These are phyloP conservation scores for Boletus insuetus DNA, from an alignment of 768 basidiomycete species.

Conservation along the genomic window DNA sequence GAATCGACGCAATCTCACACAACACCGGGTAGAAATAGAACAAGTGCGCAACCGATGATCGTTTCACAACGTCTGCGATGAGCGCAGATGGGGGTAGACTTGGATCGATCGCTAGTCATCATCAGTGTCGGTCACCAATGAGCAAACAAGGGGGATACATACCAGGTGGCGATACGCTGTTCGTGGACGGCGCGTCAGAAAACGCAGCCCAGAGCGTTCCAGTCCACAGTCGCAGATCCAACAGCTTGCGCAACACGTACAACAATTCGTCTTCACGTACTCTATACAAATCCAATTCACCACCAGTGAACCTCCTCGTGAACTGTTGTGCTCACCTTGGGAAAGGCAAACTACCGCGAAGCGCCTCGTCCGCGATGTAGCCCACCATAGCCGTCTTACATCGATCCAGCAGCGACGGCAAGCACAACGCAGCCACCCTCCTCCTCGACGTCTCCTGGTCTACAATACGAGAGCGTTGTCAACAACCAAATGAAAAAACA, in stretches of 20 bases:
- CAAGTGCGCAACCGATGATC: slow-evolving; percentile 77
- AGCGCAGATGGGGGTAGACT: slow-evolving; percentile 49
- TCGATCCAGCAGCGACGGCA: slow-evolving; percentile 75
- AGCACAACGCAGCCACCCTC: slow-evolving; percentile 68
- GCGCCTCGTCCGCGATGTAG: slow-evolving; percentile 80
- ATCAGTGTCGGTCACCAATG: not conserved
- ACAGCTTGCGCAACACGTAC: slow-evolving; percentile 78
- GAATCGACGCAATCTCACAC: slow-evolving; percentile 75
- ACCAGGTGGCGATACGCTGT: slow-evolving; percentile 60
- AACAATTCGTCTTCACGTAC: slow-evolving; percentile 86
- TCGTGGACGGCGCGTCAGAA: slow-evolving; percentile 59
- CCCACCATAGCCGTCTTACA: slow-evolving; percentile 64
- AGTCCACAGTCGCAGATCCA: slow-evolving; percentile 66
- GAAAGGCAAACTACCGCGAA: slow-evolving; percentile 88
- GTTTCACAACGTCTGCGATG: slow-evolving; percentile 67
- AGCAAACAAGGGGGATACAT: slow-evolving; percentile 13
- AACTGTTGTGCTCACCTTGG: slow-evolving; percentile 53
- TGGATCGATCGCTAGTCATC: slow-evolving; percentile 38
- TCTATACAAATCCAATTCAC: slow-evolving; percentile 36
- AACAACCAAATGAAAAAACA: not conserved
- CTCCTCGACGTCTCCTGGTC: slow-evolving; percentile 60
- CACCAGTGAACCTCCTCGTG: not conserved
- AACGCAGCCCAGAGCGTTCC: slow-evolving; percentile 76
- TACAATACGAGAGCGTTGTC: slow-evolving; percentile 23
- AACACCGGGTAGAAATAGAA: slow-evolving; percentile 84